Evolutionary conservation across 345 rosid species (phyloP), one percentile per base, ranked within the genome.

Genomic region (Geranium rotundifolium): DNA sequence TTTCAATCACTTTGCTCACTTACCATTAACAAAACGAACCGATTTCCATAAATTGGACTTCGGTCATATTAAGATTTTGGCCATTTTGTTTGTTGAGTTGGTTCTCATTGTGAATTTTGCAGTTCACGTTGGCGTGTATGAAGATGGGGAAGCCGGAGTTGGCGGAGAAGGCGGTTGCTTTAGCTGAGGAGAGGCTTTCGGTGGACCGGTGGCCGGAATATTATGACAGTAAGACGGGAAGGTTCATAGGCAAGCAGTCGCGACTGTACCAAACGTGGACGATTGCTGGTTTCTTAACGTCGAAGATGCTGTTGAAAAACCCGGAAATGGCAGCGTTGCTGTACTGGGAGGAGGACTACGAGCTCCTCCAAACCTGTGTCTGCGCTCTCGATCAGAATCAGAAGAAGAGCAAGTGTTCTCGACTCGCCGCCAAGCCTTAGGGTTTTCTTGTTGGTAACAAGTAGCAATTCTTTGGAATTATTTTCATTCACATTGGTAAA

Each of bases 51-150:
- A 15, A 16, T 7, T 20, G 5, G 29, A 14, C 50, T 20, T 13
- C 30, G 0, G 8, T 66, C 13, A 16, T 29, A 19, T 18, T 23
- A 58, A 29, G 31, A 29, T 17, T 20, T 58, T 46, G 41, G 7
- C 17, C 49, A 49, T 67, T 52, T 12, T 17, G 37, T 7, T 4
- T 59, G 17, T 30, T 18, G 17, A 4, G 12, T 46, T 3, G 30
- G 23, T 34, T 34, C 41, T 34, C 41, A 8, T 56, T 64, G 27
- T 23, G 27, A 23, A 20, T 64, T 4, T 72, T 72, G 37, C 82
- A 89, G 95, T 85, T 92, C 78, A 85, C 98, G 14, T 69, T 92
- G 82, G 97, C 95, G 31, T 87, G 98, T 69, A 78, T 92, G 69
- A 87, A 89, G 75, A 83, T 87, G 95, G 96, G 88, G 58, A 92